Base-by-base conservation (phyloP, 2,329 filamentous ascomycete genomes). In the Xylariomycetidae sp. region DNA sequence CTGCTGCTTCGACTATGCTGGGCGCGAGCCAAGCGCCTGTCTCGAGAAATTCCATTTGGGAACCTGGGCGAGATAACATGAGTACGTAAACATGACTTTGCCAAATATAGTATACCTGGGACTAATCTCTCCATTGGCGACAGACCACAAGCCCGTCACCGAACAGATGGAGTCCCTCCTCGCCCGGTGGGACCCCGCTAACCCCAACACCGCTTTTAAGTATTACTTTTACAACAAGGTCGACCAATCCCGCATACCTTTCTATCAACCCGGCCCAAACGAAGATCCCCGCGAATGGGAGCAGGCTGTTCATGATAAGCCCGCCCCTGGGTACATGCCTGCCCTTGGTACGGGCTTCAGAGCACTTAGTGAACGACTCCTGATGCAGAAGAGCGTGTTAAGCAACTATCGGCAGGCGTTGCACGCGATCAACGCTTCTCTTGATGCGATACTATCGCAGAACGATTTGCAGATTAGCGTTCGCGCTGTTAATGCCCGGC, bases 141-240 rank as follows among this genome's bases (percentile, higher is more conserved):
- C 41, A 78, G 76, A 70, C 47, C 81, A 88, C 54, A 87, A 87
- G 56, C 76, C 79, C 29, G 74, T 89, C 27, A 70, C 77, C 14
- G 80, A 88, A 37, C 85, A 90, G 57, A 84, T 89, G 57, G 67
- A 72, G 40, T 67, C 78, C 17, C 70, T 92, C 25, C 65, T 76
- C 32, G 68, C 76, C 39, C 88, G 89, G 62, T 92, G 85, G 85
- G 71, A 84, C 40, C 79, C 83, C 1, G 60, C 69, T 17, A 74
- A 70, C 55, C 70, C 76, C 15, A 77, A 76, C 53, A 88, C 83
- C 49, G 76, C 74, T 18, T 87, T 92, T 64, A 83, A 86, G 58
- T 70, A 84, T 53, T 90, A 90, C 65, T 86, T 92, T 58, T 93
- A 92, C 70, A 92, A 92, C 63, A 79, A 85, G 46, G 84, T 89